These are phyloP conservation scores for Tetrahymena elliotti DNA, from an alignment of 73 alveolate genomes.

Conservation along the genomic window DNA sequence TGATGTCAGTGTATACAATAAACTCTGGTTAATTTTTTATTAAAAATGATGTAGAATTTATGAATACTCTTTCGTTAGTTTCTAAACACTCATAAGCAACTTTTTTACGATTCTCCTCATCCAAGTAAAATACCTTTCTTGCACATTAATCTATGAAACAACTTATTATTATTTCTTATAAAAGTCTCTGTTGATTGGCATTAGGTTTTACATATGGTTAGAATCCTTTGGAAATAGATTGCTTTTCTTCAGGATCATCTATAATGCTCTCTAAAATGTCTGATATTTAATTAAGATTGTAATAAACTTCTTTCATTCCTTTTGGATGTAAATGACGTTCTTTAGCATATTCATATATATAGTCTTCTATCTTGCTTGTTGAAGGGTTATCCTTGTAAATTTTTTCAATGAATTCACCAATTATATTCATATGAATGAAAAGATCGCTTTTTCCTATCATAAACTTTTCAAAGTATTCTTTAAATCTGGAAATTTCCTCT, in stretches of 20 bases:
- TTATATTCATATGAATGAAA: conserved; percentile 12
- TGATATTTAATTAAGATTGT: conserved; percentile 13
- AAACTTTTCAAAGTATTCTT: background rate
- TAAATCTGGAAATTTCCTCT: background rate
- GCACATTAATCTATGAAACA: conserved; percentile 13
- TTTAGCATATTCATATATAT: background rate
- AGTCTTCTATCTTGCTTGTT: conserved; percentile 1
- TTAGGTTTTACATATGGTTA: conserved; percentile 4
- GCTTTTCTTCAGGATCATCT: conserved; percentile 6
- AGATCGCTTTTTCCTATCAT: conserved; percentile 7
- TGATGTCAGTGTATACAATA: background rate
- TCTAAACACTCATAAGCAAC: conserved; percentile 11
- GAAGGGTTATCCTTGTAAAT: background rate
- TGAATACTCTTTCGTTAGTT: conserved; percentile 2
- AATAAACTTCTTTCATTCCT: conserved; percentile 26
- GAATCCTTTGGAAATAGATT: background rate
- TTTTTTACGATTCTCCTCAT: background rate
- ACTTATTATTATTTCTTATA: background rate
- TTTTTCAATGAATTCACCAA: conserved; percentile 14
- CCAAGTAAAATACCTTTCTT: background rate
- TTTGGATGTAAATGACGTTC: conserved; percentile 11
- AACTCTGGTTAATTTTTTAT: background rate
- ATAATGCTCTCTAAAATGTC: conserved; percentile 14
- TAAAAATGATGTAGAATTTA: background rate
- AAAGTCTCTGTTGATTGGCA: background rate